These are phyloP conservation scores for Linderina pennispora DNA, from an alignment of 192 early-diverging fungal genomes.

Conservation along the genomic window DNA sequence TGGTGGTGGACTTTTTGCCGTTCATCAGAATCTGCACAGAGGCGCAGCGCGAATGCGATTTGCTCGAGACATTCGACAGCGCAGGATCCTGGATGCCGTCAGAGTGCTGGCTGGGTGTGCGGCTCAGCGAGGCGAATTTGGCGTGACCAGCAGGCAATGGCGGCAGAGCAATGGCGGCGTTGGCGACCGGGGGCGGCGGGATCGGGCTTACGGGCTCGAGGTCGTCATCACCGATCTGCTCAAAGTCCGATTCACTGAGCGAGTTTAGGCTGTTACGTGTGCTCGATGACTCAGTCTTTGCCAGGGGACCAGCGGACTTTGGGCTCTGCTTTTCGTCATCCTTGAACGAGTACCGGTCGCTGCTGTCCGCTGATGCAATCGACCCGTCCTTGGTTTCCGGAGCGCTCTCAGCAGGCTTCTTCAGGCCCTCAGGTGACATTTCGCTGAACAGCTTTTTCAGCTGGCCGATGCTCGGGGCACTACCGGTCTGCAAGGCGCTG, in stretches of 20 bases:
- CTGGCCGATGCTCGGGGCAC: constrained; percentile 31
- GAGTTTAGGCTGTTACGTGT: constrained; percentile 29
- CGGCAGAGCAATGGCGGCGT: neutral
- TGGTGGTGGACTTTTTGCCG: constrained; percentile 5
- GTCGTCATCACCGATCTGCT: neutral
- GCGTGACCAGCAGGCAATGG: constrained; percentile 8
- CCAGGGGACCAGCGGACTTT: neutral
- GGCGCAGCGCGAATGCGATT: constrained; percentile 41
- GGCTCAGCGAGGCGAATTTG: constrained; percentile 5
- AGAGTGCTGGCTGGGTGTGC: constrained; percentile 22
- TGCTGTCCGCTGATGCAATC: constrained; percentile 14
- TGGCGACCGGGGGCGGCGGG: neutral
- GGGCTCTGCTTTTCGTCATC: no score
- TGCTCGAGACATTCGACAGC: constrained; percentile 3
- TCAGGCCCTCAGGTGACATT: neutral
- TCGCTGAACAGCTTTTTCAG: constrained; percentile 39
- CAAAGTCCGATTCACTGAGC: constrained; percentile 26
- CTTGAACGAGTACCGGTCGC: constrained; percentile 33
- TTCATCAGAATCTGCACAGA: constrained; percentile 20
- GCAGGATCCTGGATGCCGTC: constrained; percentile 10
- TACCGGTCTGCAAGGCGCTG: no score
- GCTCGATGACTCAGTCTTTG: constrained; percentile 13
- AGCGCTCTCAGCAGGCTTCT: neutral
- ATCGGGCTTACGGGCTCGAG: neutral
- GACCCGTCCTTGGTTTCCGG: neutral